A percentile compares a stretch with the other conserved stretches of the same genome.
Evolutionary conservation across 352 stramenopile genomes (phyloP).

Genomic region (Phytophthora syringae): DNA sequence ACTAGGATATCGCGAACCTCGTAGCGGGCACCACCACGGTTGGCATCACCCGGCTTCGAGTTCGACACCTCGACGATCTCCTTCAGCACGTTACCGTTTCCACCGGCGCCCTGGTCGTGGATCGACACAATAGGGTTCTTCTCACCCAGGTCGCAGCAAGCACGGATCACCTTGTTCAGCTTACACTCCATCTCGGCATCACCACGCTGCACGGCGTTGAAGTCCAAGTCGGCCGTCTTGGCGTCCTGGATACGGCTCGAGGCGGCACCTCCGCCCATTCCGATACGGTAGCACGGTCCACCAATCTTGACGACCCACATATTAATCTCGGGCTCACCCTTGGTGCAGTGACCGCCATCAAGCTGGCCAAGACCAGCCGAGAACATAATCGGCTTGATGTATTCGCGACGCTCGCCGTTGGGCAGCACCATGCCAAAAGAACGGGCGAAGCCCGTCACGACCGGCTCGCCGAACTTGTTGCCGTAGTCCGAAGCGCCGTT

Average conservation of each 20-base stretch:
- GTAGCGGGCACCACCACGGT: slow-evolving; percentile 88
- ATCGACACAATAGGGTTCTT: slow-evolving; percentile 99
- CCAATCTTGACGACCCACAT: slow-evolving; percentile 99
- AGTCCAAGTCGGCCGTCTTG: slow-evolving; percentile 96
- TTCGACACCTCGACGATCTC: slow-evolving; percentile 96
- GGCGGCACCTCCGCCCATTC: slow-evolving; percentile 97
- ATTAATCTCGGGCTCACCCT: slow-evolving; percentile 93
- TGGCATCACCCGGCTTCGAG: slow-evolving; percentile 88
- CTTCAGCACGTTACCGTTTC: slow-evolving; percentile 99
- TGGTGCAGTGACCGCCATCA: slow-evolving; percentile 93
- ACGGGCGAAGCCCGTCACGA: slow-evolving; percentile 97
- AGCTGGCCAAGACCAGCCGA: slow-evolving; percentile 97
- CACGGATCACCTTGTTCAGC: slow-evolving; percentile 99
- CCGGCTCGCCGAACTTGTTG: slow-evolving; percentile 99
- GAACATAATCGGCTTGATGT: slow-evolving; percentile 99
- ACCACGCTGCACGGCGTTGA: slow-evolving; percentile 99
- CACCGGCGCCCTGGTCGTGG: slow-evolving; percentile 99
- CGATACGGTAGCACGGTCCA: slow-evolving; percentile 98
- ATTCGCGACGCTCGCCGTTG: slow-evolving; percentile 97
- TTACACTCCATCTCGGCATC: slow-evolving; percentile 99
- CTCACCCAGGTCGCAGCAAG: slow-evolving; percentile 97
- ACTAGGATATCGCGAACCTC: slow-evolving; percentile 97
- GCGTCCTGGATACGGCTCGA: slow-evolving; percentile 95
- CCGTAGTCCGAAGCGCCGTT: slow-evolving; percentile 99
- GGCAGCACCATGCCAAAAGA: slow-evolving; percentile 97